These are phyloP conservation scores for Teratosphaeria nubilosa DNA, from an alignment of 2,329 filamentous ascomycete species.

Conservation along the genomic window DNA sequence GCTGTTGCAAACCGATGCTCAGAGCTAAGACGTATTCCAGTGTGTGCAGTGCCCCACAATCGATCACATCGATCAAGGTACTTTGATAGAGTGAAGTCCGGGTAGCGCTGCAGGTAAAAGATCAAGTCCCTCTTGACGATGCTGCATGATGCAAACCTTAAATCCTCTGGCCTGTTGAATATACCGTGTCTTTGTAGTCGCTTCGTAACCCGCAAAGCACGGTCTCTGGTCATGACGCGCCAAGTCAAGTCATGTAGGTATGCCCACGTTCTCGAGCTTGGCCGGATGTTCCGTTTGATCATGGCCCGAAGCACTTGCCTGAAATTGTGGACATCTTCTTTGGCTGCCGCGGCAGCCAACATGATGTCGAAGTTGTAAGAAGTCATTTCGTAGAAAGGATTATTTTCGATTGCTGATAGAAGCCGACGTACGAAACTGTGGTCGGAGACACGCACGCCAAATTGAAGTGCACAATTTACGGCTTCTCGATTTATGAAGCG, in stretches of 20 bases:
- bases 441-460: slow-evolving; percentile 10
- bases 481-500: slow-evolving; percentile 11
- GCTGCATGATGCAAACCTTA: slow-evolving; percentile 5
- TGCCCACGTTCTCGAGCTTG: slow-evolving; percentile 16
- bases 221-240: slow-evolving; percentile 5
- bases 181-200: slow-evolving; percentile 17
- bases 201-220: slow-evolving; percentile 5
- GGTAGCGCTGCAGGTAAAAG: slow-evolving; percentile 5
- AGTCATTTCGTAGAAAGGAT: slow-evolving; percentile 7
- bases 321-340: slow-evolving; percentile 19
- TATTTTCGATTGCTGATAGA: slow-evolving; percentile 8
- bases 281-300: slow-evolving; percentile 8
- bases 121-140: slow-evolving; percentile 8
- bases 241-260: slow-evolving; percentile 15
- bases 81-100: slow-evolving; percentile 2
- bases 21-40: background rate
- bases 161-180: slow-evolving; percentile 6
- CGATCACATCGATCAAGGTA: slow-evolving; percentile 15
- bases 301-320: slow-evolving; percentile 16
- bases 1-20: background rate
- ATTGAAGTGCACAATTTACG: slow-evolving; percentile 11
- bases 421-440: slow-evolving; percentile 11
- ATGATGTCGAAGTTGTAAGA: slow-evolving; percentile 13
- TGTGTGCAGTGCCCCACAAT: background rate
- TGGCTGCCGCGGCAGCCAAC: slow-evolving; percentile 13